Evolutionary conservation across 2,329 filamentous ascomycete species (phyloP).

Genomic region (Pleurostoma richardsiae): DNA sequence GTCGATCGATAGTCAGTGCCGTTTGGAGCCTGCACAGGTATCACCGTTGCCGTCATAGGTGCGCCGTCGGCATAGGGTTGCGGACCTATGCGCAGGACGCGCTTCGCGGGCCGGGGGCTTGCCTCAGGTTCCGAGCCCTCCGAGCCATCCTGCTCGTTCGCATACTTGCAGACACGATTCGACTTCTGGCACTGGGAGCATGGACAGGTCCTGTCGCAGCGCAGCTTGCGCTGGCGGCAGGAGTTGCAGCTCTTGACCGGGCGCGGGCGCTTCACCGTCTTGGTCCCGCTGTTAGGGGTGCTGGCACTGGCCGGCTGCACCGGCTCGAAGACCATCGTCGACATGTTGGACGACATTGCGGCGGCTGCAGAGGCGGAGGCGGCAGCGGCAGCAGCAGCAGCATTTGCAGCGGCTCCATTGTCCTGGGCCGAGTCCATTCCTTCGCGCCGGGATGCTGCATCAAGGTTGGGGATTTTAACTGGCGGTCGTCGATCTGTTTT

Average conservation of each 20-base stretch:
- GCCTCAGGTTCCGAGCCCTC: slow-evolving; percentile 36
- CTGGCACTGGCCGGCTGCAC: slow-evolving; percentile 1
- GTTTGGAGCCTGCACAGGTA: not conserved
- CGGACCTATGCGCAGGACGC: slow-evolving; percentile 15
- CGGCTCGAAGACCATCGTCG: slow-evolving; percentile 11
- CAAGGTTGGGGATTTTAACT: too few species aligned
- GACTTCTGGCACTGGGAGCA: slow-evolving; percentile 56
- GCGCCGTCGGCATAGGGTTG: slow-evolving; percentile 3
- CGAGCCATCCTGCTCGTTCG: slow-evolving; percentile 43
- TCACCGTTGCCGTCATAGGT: not conserved
- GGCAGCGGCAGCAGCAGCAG: slow-evolving; percentile 5
- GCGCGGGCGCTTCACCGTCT: slow-evolving; percentile 46
- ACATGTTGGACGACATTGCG: slow-evolving; percentile 9
- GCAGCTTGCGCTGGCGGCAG: slow-evolving; percentile 52
- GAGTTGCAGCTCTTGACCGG: slow-evolving; percentile 53
- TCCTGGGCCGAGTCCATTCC: slow-evolving; percentile 2
- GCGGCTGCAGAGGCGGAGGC: slow-evolving; percentile 4
- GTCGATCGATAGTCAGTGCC: not conserved
- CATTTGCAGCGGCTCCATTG: slow-evolving; percentile 7
- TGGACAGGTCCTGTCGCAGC: slow-evolving; percentile 50
- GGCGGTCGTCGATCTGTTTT: too few species aligned
- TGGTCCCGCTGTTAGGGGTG: slow-evolving; percentile 1
- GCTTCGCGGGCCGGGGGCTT: slow-evolving; percentile 23
- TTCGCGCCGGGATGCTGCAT: too few species aligned
- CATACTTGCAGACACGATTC: slow-evolving; percentile 47